Base-by-base conservation (phyloP, 192 early-diverging fungal genomes). In the Spinellus fusiger region DNA sequence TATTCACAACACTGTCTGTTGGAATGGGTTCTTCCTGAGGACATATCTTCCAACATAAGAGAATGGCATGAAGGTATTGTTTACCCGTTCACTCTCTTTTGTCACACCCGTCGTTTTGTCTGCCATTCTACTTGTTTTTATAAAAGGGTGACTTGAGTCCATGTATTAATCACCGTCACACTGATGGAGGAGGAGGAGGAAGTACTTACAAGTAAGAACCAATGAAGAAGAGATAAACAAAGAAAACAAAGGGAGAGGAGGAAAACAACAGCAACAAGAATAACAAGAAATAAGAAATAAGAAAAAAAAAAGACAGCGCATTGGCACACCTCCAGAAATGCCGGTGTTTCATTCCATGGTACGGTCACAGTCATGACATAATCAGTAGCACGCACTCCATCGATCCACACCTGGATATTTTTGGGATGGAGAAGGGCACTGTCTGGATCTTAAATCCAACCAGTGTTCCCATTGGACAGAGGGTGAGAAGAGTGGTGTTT, bases 291-390 rank as follows among this genome's bases (percentile, higher is more conserved):
- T 28, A 28, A 52, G 26, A 26, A 50, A 5, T 50, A 50, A 50
- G 27, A 49, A 49, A 48, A 51, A 51, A 52, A 52, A 52, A 22
- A 29, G 20, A 28, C 50, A 52, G 26, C 50, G 49, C 27, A 26
- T 28, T 52, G 50, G 26, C 50, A 52, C n/a, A n/a, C n/a, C n/a
- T n/a, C n/a, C n/a, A n/a, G n/a, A n/a, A n/a, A n/a, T n/a, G n/a
- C n/a, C n/a, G n/a, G n/a, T n/a, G n/a, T n/a, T n/a, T n/a, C n/a
- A n/a, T n/a, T n/a, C n/a, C n/a, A n/a, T n/a, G n/a, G n/a, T n/a
- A n/a, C n/a, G n/a, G n/a, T n/a, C n/a, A n/a, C n/a, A n/a, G n/a
- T n/a, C n/a, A n/a, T n/a, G n/a, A n/a, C n/a, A n/a, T n/a, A n/a
- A n/a, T n/a, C n/a, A n/a, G n/a, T n/a, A n/a, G n/a, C n/a, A n/a